Evolutionary conservation across 345 rosid genomes (phyloP).

Genomic region (Trapa bicornis): DNA sequence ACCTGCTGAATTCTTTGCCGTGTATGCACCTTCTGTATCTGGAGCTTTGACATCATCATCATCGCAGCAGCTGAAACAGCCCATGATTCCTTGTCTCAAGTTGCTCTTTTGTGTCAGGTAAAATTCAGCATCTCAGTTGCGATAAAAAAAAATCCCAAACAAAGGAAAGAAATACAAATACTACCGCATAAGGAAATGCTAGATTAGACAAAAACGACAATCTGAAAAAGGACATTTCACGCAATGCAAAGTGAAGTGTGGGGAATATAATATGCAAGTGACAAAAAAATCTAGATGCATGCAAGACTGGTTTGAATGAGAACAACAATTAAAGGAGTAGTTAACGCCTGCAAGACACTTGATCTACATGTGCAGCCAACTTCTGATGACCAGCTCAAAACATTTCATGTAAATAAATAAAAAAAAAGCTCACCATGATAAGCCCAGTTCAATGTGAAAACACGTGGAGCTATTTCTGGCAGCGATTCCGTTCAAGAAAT

Average conservation of each 20-base stretch:
- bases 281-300: not conserved
- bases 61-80: constrained; percentile 74
- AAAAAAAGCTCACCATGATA: not conserved
- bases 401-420: not conserved
- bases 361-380: not conserved
- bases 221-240: too few relatives aligned
- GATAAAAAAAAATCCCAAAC: not conserved
- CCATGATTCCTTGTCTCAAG: constrained; percentile 34
- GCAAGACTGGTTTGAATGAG: not conserved
- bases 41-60: constrained; percentile 62
- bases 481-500: not conserved
- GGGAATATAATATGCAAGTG: not conserved
- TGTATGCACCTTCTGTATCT: constrained; percentile 49
- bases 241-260: not conserved
- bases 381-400: not conserved
- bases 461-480: too few relatives aligned
- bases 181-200: not conserved
- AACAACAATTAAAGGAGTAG: not conserved
- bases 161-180: not conserved
- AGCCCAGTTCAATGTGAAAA: not conserved
- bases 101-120: not conserved
- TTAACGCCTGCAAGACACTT: not conserved
- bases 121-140: not conserved
- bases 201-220: not conserved
- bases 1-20: constrained; percentile 27